Base-by-base conservation (phyloP, 2,329 filamentous ascomycete species). In the Anthostomella pinea region DNA sequence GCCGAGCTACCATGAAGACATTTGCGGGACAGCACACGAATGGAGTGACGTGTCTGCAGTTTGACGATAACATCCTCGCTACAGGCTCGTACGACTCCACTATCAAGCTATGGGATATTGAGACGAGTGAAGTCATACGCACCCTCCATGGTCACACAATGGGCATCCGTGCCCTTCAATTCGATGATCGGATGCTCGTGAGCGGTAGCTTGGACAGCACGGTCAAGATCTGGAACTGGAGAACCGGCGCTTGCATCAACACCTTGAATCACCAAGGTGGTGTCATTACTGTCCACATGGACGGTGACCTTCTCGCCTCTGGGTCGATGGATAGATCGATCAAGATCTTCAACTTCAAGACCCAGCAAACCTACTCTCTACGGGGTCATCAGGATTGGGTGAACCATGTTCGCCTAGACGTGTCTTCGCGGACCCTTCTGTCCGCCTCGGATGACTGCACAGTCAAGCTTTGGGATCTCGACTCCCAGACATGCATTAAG, bases 211-310 rank as follows among this genome's bases (percentile, higher is more conserved):
- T 96, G 38, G 93, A 97, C 61, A 77, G 80, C 31, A 95, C 84
- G 4, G 77, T 98, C 53, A 90, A 87, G 59, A 81, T 98, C 21
- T 98, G 93, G 93, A 95, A 98, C 58, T 96, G 90, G 89, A 79
- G 85, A 44, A 96, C 88, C 0, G 93, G 93, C 30, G 79, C 88
- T 52, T 89, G 87, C 52, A 75, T 96, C 38, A 85, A 83, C 31
- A 95, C 85, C 0, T 81, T 95, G 36, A 75, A 77, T 15, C 93
- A 97, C 57, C 79, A 73, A 13, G 83, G 82, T 22, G 90, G 90
- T 9, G 85, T 98, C 17, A 84, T 97, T 46, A 83, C 83, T 15
- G 75, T 97, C 7, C 86, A 97, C 63, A 95, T 94, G 59, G 87
- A 90, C 42, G 82, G 79, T 14, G 86, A 86, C 38, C 81, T 89